Evolutionary conservation across 768 basidiomycete species (phyloP), one percentile per base, ranked within the genome.

Genomic region (Kwoniella heveanensis): DNA sequence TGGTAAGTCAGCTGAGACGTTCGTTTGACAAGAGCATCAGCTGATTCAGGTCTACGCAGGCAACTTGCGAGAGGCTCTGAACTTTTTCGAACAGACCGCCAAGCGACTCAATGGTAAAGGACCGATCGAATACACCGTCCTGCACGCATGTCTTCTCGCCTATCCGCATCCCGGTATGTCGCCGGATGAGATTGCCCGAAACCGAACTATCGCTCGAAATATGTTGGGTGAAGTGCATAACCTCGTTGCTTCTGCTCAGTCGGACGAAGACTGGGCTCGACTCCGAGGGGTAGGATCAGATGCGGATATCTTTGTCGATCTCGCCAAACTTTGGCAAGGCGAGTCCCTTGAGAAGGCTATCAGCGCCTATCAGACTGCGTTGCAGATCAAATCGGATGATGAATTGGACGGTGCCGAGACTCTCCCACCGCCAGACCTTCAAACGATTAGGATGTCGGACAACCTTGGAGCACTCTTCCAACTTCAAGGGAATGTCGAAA

Each of bases 131-230:
- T 92, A 92, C 2, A 88, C 87, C 9, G 88, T 89, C 17, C 88
- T 94, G 81, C 87, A 96, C 44, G 95, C 93, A 2, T 90, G 91
- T 1, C 85, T 99, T 8, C 87, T 91, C n/a, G 88, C 89, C 0
- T 85, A 87, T 76, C 87, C 89, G 2, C 86, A 92, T 59, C 90
- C 90, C 1, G 91, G 89, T 54, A 85, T 91, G 29, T 88, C 88
- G 4, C 84, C 84, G 58, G 83, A 87, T 1, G 93, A 97, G 60
- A 80, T 88, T 39, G 82, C 84, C 1, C 85, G 88, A 58, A 92
- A 94, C 72, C 87, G 86, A 61, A 72, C 82, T 3, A 85, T 85
- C 53, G 92, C 95, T 1, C 86, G 91, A 15, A 88, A 91, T 55
- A 83, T 92, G 1, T 92, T 90, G 72, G 91, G 94, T 52, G 72